Evolutionary conservation across 192 early-diverging fungal species (phyloP).

Genomic region (Ambispora gerdemannii): DNA sequence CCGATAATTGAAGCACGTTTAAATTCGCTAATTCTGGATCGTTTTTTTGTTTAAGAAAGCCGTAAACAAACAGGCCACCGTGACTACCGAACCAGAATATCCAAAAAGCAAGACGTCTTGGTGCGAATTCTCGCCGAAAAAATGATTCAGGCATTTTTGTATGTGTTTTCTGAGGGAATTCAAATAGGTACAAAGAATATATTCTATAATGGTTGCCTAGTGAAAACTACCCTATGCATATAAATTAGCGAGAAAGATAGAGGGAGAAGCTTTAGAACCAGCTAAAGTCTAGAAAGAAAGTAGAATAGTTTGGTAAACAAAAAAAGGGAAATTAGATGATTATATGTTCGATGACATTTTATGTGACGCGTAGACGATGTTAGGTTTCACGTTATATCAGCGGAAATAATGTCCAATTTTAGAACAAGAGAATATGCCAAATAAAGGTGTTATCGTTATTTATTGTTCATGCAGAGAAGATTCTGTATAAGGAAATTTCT

Average conservation of each 20-base stretch:
- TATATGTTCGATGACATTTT: too few species aligned
- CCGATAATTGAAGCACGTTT: conserved; percentile 49
- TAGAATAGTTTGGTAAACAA: too few species aligned
- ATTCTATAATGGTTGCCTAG: not conserved
- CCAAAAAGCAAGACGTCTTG: conserved; percentile 21
- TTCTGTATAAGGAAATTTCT: too few species aligned
- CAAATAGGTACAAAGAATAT: not conserved
- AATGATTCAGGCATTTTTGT: conserved; percentile 20
- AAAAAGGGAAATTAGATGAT: too few species aligned
- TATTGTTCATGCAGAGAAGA: too few species aligned
- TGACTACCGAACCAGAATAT: conserved; percentile 39
- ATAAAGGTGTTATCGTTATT: too few species aligned
- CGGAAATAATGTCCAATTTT: too few species aligned
- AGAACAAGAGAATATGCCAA: too few species aligned
- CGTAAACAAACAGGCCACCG: conserved; percentile 46
- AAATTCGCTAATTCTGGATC: conserved; percentile 49
- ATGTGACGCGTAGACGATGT: too few species aligned
- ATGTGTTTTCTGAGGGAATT: not conserved
- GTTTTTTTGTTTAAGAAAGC: conserved; percentile 48
- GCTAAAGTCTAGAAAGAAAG: too few species aligned
- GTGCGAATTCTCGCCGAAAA: conserved; percentile 15
- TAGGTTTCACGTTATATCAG: too few species aligned
- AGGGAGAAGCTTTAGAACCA: too few species aligned
- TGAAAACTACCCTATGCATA: not conserved
- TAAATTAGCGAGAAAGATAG: not conserved